Conservation (phyloP, 495 filamentous ascomycete species). For the Hapsidospora chrysogenum region DNA sequence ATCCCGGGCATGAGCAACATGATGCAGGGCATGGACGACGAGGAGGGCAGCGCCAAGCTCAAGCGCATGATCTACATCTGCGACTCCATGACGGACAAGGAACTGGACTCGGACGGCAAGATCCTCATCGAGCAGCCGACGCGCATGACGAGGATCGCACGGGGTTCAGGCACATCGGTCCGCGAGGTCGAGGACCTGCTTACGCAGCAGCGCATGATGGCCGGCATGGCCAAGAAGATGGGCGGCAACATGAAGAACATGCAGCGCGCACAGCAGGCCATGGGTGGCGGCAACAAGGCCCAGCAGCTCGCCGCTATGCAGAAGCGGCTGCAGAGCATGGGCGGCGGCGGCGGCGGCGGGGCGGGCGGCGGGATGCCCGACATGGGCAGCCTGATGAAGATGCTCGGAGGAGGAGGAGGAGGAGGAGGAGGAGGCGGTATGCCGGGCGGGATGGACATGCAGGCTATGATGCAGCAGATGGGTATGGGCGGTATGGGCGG, state of each 20-base stretch:
- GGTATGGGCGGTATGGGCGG: slow-evolving; percentile 42
- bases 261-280: slow-evolving; percentile 79
- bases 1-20: slow-evolving; percentile 86
- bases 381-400: slow-evolving; percentile 75
- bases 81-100: slow-evolving; percentile 91
- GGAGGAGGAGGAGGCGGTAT: slow-evolving; percentile 31
- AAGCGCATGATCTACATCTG: slow-evolving; percentile 99
- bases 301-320: slow-evolving; percentile 98
- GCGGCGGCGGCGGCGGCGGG: slow-evolving; percentile 38
- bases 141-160: slow-evolving; percentile 84
- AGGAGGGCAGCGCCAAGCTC: slow-evolving; percentile 79
- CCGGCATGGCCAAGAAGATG: slow-evolving; percentile 97
- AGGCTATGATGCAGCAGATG: slow-evolving; percentile 77
- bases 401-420: slow-evolving; percentile 47
- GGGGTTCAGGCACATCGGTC: slow-evolving; percentile 77
- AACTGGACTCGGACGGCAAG: slow-evolving; percentile 89
- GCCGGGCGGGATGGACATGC: slow-evolving; percentile 60
- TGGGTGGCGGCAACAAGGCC: slow-evolving; percentile 67
- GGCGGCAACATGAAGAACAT: slow-evolving; percentile 93
- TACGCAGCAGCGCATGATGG: slow-evolving; percentile 97
- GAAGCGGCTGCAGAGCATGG: slow-evolving; percentile 84
- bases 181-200: slow-evolving; percentile 95
- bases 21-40: slow-evolving; percentile 91
- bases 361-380: slow-evolving; percentile 51
- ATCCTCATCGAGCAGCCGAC: slow-evolving; percentile 84